Conservation (phyloP, 192 early-diverging fungal genomes). For the Entomortierella parvispora region DNA sequence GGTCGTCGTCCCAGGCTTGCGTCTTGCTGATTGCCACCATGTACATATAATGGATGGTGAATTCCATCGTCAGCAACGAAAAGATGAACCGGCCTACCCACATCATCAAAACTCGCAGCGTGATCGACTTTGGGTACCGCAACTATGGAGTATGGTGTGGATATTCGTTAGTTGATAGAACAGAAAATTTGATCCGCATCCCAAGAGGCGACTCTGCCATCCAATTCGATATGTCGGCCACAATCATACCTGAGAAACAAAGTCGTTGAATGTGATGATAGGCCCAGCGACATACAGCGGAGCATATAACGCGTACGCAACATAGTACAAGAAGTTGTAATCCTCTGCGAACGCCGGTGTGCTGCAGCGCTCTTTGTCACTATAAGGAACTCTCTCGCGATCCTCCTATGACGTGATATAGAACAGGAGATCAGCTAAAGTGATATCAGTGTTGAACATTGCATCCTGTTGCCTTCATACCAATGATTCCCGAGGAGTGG, state of each 20-base stretch:
- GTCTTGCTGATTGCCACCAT: constrained; percentile 92
- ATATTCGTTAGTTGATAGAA: not conserved
- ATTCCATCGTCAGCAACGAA: constrained; percentile 84
- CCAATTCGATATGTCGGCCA: not conserved
- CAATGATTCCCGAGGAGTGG: constrained; percentile 15
- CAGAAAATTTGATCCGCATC: constrained; percentile 11
- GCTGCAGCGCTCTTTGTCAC: constrained; percentile 69
- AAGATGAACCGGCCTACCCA: constrained; percentile 78
- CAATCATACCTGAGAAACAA: constrained; percentile 78
- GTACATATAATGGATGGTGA: constrained; percentile 85
- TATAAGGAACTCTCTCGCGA: constrained; percentile 39
- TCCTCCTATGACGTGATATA: constrained; percentile 49
- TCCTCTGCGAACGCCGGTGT: constrained; percentile 65
- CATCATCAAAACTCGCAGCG: constrained; percentile 32
- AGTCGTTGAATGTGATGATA: constrained; percentile 95
- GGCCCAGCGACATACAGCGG: constrained; percentile 95
- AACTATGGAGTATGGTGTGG: constrained; percentile 52
- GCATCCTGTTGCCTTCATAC: not conserved
- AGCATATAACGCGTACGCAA: constrained; percentile 86
- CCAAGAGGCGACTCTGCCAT: not conserved
- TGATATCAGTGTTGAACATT: too few relatives aligned
- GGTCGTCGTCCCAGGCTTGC: constrained; percentile 83
- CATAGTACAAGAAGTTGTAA: constrained; percentile 84
- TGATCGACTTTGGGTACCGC: constrained; percentile 64
- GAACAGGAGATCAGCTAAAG: not conserved